Conservation (phyloP, 1,139 yeast genomes). For the Lodderomyces oxycetoniae region DNA sequence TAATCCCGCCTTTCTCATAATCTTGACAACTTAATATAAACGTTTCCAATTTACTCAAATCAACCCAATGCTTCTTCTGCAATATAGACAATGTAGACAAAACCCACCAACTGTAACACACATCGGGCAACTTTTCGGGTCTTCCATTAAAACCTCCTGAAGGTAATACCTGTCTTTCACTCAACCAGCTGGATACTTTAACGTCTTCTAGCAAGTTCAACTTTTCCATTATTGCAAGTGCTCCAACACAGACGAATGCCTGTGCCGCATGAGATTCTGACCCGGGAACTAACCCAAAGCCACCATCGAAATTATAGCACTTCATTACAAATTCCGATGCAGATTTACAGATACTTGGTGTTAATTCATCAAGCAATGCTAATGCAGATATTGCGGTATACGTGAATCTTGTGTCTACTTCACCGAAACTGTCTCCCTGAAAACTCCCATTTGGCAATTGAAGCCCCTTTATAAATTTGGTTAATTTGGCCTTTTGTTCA, state of each 20-base stretch:
- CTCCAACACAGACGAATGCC: constrained; percentile 80
- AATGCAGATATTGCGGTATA: constrained; percentile 76
- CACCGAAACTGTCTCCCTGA: constrained; percentile 89
- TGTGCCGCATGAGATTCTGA: constrained; percentile 96
- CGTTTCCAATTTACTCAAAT: constrained; percentile 49
- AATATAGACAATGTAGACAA: constrained; percentile 72
- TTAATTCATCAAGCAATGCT: constrained; percentile 61
- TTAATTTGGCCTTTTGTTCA: constrained; percentile 25
- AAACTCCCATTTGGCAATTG: constrained; percentile 77
- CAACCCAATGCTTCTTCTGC: constrained; percentile 68
- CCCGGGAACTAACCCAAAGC: constrained; percentile 90
- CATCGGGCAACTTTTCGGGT: constrained; percentile 94
- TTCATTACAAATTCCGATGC: constrained; percentile 60
- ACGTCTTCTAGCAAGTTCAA: constrained; percentile 45
- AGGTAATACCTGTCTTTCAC: constrained; percentile 79
- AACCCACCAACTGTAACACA: constrained; percentile 98
- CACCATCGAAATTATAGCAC: constrained; percentile 93
- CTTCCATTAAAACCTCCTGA: constrained; percentile 94
- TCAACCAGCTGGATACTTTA: constrained; percentile 64
- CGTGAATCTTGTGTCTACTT: constrained; percentile 85
- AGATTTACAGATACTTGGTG: constrained; percentile 54
- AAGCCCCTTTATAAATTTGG: constrained; percentile 42
- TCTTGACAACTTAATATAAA: constrained; percentile 83
- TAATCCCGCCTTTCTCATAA: constrained; percentile 73
- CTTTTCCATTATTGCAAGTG: constrained; percentile 65